Conservation (phyloP, 2,329 filamentous ascomycete genomes). For the Trichophyton benhamiae region DNA sequence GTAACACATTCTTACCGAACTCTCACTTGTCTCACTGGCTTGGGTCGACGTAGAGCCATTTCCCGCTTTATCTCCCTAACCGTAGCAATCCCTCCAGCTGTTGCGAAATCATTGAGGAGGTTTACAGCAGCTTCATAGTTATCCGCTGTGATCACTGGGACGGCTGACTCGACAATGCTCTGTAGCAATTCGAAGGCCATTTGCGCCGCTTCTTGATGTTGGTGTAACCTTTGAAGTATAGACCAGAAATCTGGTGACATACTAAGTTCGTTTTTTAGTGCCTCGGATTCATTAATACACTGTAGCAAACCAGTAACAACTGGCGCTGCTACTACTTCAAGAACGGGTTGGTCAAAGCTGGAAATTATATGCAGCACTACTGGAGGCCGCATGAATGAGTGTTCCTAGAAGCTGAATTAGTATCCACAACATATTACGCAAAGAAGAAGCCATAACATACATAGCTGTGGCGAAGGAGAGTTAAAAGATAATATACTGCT, state of each 20-base stretch:
- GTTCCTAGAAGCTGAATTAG: constrained; percentile 46
- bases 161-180: constrained; percentile 57
- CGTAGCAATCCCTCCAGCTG: constrained; percentile 62
- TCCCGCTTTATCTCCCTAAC: constrained; percentile 58
- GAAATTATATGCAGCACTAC: constrained; percentile 86
- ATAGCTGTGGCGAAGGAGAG: constrained; percentile 70
- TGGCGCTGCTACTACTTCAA: constrained; percentile 63
- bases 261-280: constrained; percentile 81
- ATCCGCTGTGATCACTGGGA: constrained; percentile 77
- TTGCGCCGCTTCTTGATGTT: constrained; percentile 56
- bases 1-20: constrained; percentile 38
- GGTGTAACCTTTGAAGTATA: constrained; percentile 64
- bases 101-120: constrained; percentile 80
- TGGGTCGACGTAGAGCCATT: constrained; percentile 38
- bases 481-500: constrained; percentile 75
- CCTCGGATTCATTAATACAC: constrained; percentile 65
- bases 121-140: constrained; percentile 85
- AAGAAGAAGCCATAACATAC: constrained; percentile 40
- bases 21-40: constrained; percentile 41
- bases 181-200: constrained; percentile 82
- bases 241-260: constrained; percentile 97
- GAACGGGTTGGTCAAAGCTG: constrained; percentile 63
- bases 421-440: neutral
- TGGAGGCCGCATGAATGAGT: constrained; percentile 82
- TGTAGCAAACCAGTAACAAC: constrained; percentile 66